Evolutionary conservation across 768 basidiomycete genomes (phyloP).

Genomic region (Serpula lacrymans): DNA sequence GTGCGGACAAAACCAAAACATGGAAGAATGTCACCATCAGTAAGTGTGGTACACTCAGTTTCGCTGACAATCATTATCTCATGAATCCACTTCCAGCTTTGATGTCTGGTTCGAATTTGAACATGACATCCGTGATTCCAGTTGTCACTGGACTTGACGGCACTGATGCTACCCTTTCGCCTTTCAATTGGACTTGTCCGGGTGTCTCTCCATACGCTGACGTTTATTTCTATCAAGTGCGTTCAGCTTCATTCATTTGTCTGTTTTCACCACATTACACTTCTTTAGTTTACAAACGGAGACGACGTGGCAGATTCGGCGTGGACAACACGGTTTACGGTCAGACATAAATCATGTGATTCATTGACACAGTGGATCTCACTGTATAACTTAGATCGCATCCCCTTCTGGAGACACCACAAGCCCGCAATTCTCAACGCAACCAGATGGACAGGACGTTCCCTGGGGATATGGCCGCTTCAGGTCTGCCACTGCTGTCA

Average conservation of each 20-base stretch:
- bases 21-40: constrained; percentile 39
- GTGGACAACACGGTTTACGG: constrained; percentile 41
- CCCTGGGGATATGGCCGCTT: constrained; percentile 35
- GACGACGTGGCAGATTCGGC: constrained; percentile 15
- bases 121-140: constrained; percentile 29
- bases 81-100: not conserved
- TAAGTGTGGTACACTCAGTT: constrained; percentile 14
- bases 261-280: not conserved
- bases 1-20: constrained; percentile 21
- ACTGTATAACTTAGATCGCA: constrained; percentile 25
- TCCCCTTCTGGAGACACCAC: constrained; percentile 25
- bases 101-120: constrained; percentile 37
- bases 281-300: constrained; percentile 27
- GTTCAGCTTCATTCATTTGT: not conserved
- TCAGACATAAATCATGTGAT: constrained; percentile 10
- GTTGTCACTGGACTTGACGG: constrained; percentile 31
- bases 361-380: not conserved
- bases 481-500: not conserved
- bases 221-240: constrained; percentile 41
- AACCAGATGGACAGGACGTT: constrained; percentile 32
- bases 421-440: constrained; percentile 24
- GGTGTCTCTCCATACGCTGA: constrained; percentile 32
- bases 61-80: not conserved
- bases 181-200: constrained; percentile 36
- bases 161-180: constrained; percentile 24